Evolutionary conservation across 139 green algal genomes (phyloP).

Genomic region (Klebsormidium nitens): DNA sequence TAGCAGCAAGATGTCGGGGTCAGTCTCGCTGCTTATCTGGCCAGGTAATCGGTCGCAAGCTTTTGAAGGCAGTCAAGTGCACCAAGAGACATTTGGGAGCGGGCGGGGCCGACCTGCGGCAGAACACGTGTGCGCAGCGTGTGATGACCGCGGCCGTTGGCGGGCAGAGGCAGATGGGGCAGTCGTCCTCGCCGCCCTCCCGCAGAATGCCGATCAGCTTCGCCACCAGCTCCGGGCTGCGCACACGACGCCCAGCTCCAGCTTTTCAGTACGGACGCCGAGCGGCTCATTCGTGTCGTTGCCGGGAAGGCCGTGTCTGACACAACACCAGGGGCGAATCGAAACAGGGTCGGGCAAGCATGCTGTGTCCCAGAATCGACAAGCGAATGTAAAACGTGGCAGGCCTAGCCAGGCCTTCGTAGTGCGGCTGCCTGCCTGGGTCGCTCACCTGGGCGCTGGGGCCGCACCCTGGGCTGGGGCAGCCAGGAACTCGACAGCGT

Average conservation of each 20-base stretch:
- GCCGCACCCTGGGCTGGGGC: too few relatives aligned
- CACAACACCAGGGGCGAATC: too few relatives aligned
- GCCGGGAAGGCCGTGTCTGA: too few relatives aligned
- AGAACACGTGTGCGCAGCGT: constrained; percentile 69
- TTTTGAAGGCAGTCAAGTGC: constrained; percentile 48
- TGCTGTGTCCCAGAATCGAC: too few relatives aligned
- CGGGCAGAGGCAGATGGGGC: constrained; percentile 22
- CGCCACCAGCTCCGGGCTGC: constrained; percentile 10
- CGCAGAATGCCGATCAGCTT: constrained; percentile 3
- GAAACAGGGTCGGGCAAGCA: too few relatives aligned
- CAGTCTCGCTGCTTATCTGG: background rate
- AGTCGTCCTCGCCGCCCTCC: constrained; percentile 30
- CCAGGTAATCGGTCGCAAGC: background rate
- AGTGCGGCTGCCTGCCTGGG: too few relatives aligned
- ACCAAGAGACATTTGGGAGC: background rate
- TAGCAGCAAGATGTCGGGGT: background rate
- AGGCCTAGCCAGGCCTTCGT: too few relatives aligned
- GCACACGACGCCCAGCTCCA: too few relatives aligned
- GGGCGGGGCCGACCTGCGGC: constrained; percentile 52
- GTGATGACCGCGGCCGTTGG: constrained; percentile 11
- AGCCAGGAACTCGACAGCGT: constrained; percentile 18
- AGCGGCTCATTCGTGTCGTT: too few relatives aligned
- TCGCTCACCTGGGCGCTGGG: too few relatives aligned
- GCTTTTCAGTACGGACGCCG: too few relatives aligned
- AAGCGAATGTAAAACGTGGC: too few relatives aligned